Percentiles rank a stretch among this genome's conserved stretches.
Conservation (phyloP, 148 eudicot genomes). For the Vaccinium myrtillus region DNA sequence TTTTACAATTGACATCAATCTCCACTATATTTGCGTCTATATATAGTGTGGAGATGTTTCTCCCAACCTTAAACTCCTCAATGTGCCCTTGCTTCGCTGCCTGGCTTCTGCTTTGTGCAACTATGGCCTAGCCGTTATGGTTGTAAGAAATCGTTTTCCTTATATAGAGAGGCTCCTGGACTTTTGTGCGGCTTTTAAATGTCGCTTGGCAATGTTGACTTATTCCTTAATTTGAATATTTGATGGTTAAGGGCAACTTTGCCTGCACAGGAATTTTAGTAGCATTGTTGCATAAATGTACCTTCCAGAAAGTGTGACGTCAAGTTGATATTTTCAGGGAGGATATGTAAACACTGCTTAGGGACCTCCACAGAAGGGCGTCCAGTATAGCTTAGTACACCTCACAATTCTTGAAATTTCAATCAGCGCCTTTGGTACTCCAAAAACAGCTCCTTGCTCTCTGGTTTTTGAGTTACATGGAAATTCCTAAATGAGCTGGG, state of each 20-base stretch:
- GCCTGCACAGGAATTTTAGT: neutral
- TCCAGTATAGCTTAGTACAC: slow-evolving; percentile 6
- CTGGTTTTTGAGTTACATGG: neutral
- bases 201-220: neutral
- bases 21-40: neutral
- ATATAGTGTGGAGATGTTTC: neutral
- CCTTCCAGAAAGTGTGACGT: slow-evolving; percentile 2
- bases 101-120: neutral
- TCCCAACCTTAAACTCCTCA: neutral
- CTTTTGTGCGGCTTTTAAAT: neutral
- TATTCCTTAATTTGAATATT: neutral
- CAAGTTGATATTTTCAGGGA: slow-evolving; percentile 8
- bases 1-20: neutral
- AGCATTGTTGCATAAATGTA: neutral
- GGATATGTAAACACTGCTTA: neutral
- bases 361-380: neutral
- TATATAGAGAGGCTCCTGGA: neutral
- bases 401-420: slow-evolving; percentile 6
- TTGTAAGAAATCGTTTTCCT: neutral
- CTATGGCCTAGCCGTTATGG: neutral
- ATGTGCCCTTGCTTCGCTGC: neutral
- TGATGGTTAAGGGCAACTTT: slow-evolving; percentile 9
- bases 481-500: slow-evolving; percentile 1
- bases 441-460: slow-evolving; percentile 9
- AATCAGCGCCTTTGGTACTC: neutral